phyloP scores from a whole-genome alignment of 106 monocot genomes.

The Dioscorea alata region DNA sequence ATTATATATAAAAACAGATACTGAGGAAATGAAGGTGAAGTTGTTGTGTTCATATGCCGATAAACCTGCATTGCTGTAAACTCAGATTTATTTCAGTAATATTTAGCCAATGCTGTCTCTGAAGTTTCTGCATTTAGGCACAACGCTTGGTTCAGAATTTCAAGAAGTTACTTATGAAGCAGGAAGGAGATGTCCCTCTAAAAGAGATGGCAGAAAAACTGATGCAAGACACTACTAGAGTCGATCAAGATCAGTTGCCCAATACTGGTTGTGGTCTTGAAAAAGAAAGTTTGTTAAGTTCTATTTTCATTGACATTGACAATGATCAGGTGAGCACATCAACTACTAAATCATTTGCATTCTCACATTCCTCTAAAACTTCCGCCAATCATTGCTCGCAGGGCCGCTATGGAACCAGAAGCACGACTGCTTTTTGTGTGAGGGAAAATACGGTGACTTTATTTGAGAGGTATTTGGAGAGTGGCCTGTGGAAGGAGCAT shows the following conservation, averaged over 20 bases:
- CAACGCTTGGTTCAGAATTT: constrained; percentile 35
- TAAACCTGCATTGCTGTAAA: too few relatives aligned
- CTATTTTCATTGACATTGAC: constrained; percentile 54
- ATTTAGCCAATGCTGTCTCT: not conserved
- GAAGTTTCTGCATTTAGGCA: constrained; percentile 22
- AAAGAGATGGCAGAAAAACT: constrained; percentile 42
- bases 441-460: constrained; percentile 39
- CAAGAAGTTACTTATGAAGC: constrained; percentile 23
- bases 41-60: too few relatives aligned
- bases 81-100: too few relatives aligned
- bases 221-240: constrained; percentile 59
- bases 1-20: too few relatives aligned
- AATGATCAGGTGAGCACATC: constrained; percentile 32
- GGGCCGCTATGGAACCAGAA: constrained; percentile 87
- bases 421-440: constrained; percentile 49
- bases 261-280: constrained; percentile 57
- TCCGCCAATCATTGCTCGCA: constrained; percentile 2
- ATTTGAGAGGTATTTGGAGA: constrained; percentile 70
- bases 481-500: constrained; percentile 65
- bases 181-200: constrained; percentile 22
- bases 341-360: not conserved
- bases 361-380: not conserved
- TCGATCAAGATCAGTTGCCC: constrained; percentile 41
- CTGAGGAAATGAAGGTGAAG: too few relatives aligned
- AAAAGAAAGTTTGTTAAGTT: constrained; percentile 54